These are phyloP conservation scores for Peronosclerospora sorghi DNA, from an alignment of 352 stramenopile species.

Conservation along the genomic window DNA sequence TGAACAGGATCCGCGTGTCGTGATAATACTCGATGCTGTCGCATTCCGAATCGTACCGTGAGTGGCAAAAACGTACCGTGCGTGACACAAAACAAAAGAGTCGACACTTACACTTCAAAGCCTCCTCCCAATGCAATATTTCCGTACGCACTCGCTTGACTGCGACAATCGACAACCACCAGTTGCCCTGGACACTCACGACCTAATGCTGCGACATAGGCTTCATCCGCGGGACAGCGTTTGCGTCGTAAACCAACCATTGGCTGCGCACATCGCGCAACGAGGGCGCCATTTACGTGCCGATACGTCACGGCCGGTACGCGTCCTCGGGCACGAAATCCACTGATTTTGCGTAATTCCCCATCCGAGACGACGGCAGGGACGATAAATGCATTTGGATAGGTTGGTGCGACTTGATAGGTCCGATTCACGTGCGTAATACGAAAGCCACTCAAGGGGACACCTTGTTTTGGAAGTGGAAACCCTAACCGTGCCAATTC, in stretches of 20 bases:
- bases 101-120: constrained; percentile 77
- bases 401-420: constrained; percentile 76
- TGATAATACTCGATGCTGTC: too few relatives aligned
- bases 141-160: constrained; percentile 77
- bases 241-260: constrained; percentile 91
- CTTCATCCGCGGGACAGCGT: constrained; percentile 86
- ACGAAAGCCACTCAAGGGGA: constrained; percentile 43
- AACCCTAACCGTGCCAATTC: constrained; percentile 60
- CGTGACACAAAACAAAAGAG: too few relatives aligned
- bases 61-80: too few relatives aligned
- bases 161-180: constrained; percentile 75
- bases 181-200: constrained; percentile 49
- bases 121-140: constrained; percentile 72
- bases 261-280: constrained; percentile 90
- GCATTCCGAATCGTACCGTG: too few relatives aligned
- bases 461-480: constrained; percentile 22
- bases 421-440: constrained; percentile 60
- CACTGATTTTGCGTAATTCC: constrained; percentile 76
- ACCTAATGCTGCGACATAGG: constrained; percentile 46
- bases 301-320: constrained; percentile 89
- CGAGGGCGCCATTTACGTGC: constrained; percentile 74
- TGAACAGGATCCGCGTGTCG: constrained; percentile 78
- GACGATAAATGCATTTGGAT: constrained; percentile 80
- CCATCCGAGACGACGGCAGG: constrained; percentile 87
- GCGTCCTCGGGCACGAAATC: constrained; percentile 88